Base-by-base conservation (phyloP, 2,329 filamentous ascomycete genomes). In the Cryphonectria japonica region DNA sequence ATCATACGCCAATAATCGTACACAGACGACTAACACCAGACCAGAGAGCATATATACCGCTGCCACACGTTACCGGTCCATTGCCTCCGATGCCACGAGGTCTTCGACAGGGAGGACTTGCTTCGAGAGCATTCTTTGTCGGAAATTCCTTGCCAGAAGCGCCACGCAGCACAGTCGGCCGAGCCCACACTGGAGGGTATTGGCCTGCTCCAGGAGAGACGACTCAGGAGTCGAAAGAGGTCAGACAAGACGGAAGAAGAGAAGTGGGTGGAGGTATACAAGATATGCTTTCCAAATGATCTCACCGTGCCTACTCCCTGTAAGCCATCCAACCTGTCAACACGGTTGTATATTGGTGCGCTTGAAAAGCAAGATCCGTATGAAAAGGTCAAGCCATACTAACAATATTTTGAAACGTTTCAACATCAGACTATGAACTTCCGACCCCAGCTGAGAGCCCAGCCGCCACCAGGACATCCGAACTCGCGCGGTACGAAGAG, bases 11-110 rank as follows among this genome's bases (percentile, higher is more conserved):
- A 11, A 26, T n/a, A 22, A 3, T 0, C 26, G 7, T 37, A 19
- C 19, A n/a, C 22, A 14, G 19, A 11, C 13, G 22, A 9, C 59
- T 62, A 26, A 68, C 39, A 6, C 8, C 6, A 41, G 32, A 26
- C 5, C 43, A 68, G 67, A 54, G 73, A 74, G 46, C 73, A 74
- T 52, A 60, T 74, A n/a, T 73, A 74, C 54, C 69, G 73, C 14
- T 72, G 71, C 11, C 73, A 74, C 29, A 59, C 63, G 4, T 65
- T 74, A 6, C 73, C 72, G 1, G 60, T 68, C 7, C 67, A 73
- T 50, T 74, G 72, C 41, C 67, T 69, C 41, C 41, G 73, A 34
- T 74, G 73, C 60, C 67, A 72, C 37, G 63, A 70, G 9, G 32
- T 66, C n/a, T 74, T 74, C 37, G 5, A 52, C 0, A 69, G 64